Evolutionary conservation across 345 rosid genomes (phyloP).

Genomic region (Nasturtium officinale): DNA sequence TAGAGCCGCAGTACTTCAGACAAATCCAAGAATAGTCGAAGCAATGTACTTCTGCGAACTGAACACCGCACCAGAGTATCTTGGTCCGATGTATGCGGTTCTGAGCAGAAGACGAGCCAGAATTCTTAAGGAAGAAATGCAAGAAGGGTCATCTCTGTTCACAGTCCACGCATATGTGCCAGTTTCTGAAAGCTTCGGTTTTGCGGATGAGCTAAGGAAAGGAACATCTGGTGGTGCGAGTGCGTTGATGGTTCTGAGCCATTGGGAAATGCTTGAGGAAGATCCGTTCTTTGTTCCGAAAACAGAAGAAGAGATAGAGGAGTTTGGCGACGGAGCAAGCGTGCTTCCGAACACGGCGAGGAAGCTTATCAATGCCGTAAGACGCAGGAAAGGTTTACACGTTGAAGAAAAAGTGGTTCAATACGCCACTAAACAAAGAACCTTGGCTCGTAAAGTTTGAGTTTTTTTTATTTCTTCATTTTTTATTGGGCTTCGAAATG

Average conservation of each 20-base stretch:
- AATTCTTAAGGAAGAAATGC: conserved; percentile 93
- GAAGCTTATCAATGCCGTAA: conserved; percentile 75
- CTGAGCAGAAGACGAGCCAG: conserved; percentile 75
- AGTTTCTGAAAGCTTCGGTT: conserved; percentile 86
- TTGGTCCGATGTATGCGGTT: conserved; percentile 83
- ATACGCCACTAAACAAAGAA: conserved; percentile 85
- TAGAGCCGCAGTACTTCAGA: conserved; percentile 73
- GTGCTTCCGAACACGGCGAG: conserved; percentile 82
- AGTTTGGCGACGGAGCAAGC: conserved; percentile 89
- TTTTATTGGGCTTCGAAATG: conserved; percentile 22
- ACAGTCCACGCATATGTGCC: conserved; percentile 83
- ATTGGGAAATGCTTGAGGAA: conserved; percentile 83
- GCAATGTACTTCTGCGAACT: conserved; percentile 93
- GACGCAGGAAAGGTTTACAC: conserved; percentile 78
- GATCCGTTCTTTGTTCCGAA: conserved; percentile 91
- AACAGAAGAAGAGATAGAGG: conserved; percentile 87
- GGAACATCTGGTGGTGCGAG: conserved; percentile 89
- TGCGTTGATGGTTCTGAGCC: conserved; percentile 85
- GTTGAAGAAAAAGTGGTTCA: conserved; percentile 91
- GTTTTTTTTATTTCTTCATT: neutral
- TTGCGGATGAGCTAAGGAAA: conserved; percentile 81
- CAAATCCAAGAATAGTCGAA: conserved; percentile 78
- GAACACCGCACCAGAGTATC: conserved; percentile 69
- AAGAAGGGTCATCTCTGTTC: conserved; percentile 80
- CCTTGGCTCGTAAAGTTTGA: conserved; percentile 67